phyloP scores from a whole-genome alignment of 1,284 basidiomycete genomes.

The Fereydounia khargensis region DNA sequence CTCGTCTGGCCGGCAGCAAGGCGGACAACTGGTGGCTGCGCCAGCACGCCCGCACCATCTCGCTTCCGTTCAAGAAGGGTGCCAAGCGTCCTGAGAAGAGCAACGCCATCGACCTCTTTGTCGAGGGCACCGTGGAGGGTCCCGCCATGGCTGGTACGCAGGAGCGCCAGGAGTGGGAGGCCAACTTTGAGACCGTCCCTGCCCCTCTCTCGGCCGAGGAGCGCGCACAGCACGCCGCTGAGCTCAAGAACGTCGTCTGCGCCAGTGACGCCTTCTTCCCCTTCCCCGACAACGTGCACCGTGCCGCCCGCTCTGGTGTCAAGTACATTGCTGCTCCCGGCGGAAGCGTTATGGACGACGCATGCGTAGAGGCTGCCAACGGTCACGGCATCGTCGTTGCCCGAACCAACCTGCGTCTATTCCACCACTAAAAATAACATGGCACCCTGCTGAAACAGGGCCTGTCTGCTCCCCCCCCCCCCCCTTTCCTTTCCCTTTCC shows the following conservation, averaged over 20 bases:
- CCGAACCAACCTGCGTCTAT: conserved; percentile 52
- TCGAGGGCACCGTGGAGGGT: conserved; percentile 72
- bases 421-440: conserved; percentile 58
- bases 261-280: conserved; percentile 99
- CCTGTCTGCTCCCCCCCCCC: not conserved
- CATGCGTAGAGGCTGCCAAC: conserved; percentile 51
- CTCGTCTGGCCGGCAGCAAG: conserved; percentile 91
- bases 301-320: conserved; percentile 85
- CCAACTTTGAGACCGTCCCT: conserved; percentile 76
- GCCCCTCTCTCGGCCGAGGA: conserved; percentile 70
- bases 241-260: conserved; percentile 73
- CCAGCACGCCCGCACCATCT: conserved; percentile 87
- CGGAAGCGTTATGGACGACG: conserved; percentile 91
- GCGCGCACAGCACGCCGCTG: conserved; percentile 59
- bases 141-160: conserved; percentile 65
- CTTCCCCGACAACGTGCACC: conserved; percentile 96
- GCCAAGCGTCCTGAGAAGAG: conserved; percentile 97
- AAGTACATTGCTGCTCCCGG: conserved; percentile 89
- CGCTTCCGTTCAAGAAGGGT: conserved; percentile 92
- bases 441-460: not conserved
- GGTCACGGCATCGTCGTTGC: conserved; percentile 53
- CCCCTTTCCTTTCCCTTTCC: not conserved
- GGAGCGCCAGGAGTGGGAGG: conserved; percentile 89
- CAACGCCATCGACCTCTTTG: conserved; percentile 96
- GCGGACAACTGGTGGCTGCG: conserved; percentile 99